phyloP scores from a whole-genome alignment of 129 eudicot genomes.

The Deinandra increscens region DNA sequence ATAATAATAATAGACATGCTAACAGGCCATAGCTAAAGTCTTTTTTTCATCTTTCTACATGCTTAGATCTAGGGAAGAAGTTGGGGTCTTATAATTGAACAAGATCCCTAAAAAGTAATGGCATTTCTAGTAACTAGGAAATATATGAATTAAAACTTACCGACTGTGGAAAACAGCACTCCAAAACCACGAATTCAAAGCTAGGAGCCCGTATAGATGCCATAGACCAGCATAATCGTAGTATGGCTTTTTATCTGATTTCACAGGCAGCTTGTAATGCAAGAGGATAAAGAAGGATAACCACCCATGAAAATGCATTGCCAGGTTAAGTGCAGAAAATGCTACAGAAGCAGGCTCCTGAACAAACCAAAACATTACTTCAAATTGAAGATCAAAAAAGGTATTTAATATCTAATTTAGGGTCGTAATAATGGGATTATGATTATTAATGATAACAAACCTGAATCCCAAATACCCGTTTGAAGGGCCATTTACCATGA shows the following conservation, averaged over 20 bases:
- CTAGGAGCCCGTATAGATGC: conserved; percentile 63
- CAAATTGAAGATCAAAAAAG: conserved; percentile 15
- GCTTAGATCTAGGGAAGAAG: neutral
- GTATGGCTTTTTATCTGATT: conserved; percentile 50
- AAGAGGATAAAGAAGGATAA: conserved; percentile 57
- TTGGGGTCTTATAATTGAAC: neutral
- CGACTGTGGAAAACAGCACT: conserved; percentile 81
- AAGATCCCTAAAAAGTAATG: neutral
- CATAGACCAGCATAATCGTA: conserved; percentile 71
- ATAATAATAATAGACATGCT: neutral
- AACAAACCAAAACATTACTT: conserved; percentile 1
- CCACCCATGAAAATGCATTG: conserved; percentile 94
- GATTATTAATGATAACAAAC: conserved; percentile 45
- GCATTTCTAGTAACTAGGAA: neutral
- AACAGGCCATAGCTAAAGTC: neutral
- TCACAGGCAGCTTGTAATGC: conserved; percentile 65
- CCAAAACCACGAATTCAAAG: conserved; percentile 88
- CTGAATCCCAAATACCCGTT: conserved; percentile 72
- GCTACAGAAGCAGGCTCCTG: conserved; percentile 93
- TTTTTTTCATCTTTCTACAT: neutral
- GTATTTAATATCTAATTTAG: neutral
- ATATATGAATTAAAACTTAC: conserved; percentile 36
- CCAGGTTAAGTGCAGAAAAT: conserved; percentile 72
- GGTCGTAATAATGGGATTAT: neutral
- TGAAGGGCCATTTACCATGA: conserved; percentile 96